phyloP scores from a whole-genome alignment of 352 stramenopile species.

The Pythium volutum region DNA sequence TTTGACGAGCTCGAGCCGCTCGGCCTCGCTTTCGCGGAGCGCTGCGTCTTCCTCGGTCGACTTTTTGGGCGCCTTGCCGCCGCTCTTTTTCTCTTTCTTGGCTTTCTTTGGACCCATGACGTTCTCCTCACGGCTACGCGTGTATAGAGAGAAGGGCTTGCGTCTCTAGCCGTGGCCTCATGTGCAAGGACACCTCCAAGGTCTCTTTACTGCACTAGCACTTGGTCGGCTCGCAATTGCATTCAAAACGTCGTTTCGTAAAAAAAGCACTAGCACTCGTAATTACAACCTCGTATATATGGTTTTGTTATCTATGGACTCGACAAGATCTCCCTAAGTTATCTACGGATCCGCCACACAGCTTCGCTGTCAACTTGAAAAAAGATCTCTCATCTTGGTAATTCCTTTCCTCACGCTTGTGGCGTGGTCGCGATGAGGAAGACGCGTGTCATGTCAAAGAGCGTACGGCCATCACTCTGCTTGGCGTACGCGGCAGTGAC shows the following conservation, averaged over 20 bases:
- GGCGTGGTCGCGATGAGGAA: slow-evolving; percentile 54
- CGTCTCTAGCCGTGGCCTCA: neutral
- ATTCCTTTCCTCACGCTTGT: too few relatives aligned
- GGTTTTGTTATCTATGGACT: too few relatives aligned
- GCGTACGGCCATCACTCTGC: slow-evolving; percentile 48
- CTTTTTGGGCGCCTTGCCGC: slow-evolving; percentile 43
- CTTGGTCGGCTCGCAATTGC: slow-evolving; percentile 4
- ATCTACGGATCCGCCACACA: neutral
- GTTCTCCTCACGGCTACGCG: neutral
- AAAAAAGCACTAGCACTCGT: slow-evolving; percentile 1
- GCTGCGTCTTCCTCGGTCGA: slow-evolving; percentile 53
- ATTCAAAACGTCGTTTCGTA: slow-evolving; percentile 25
- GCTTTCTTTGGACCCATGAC: slow-evolving; percentile 65
- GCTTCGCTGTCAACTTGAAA: neutral
- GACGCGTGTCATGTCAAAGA: slow-evolving; percentile 71
- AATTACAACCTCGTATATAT: neutral
- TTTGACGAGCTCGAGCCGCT: slow-evolving; percentile 70
- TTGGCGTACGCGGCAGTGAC: slow-evolving; percentile 50
- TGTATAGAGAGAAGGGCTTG: neutral
- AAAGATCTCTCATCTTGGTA: slow-evolving; percentile 18
- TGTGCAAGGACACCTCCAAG: neutral
- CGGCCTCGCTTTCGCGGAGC: slow-evolving; percentile 57
- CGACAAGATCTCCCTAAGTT: too few relatives aligned
- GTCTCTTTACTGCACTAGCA: too few relatives aligned
- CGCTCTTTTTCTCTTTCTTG: slow-evolving; percentile 70